A percentile compares a stretch with the other conserved stretches of the same genome.
Conservation (phyloP, 2,329 filamentous ascomycete species). For the Fusarium odoratissimum region DNA sequence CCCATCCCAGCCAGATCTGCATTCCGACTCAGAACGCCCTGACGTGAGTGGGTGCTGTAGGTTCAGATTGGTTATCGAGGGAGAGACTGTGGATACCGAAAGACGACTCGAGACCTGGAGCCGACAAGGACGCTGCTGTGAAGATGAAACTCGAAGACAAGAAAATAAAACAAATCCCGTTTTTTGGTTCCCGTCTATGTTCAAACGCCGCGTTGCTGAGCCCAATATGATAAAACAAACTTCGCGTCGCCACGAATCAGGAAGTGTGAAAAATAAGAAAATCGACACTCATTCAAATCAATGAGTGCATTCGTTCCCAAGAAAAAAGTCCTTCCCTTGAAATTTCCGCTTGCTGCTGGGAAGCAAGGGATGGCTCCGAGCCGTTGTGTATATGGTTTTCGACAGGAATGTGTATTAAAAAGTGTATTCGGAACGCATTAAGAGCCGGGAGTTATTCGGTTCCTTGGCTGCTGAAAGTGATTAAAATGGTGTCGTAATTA, state of each 20-base stretch:
- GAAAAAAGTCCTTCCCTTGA: conserved; percentile 35
- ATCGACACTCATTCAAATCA: conserved; percentile 21
- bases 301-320: conserved; percentile 30
- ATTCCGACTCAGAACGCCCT: conserved; percentile 45
- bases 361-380: conserved; percentile 54
- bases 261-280: conserved; percentile 12
- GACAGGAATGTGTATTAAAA: conserved; percentile 52
- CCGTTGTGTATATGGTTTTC: conserved; percentile 51
- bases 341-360: conserved; percentile 51
- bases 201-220: conserved; percentile 49
- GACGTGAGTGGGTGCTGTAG: conserved; percentile 30
- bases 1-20: conserved; percentile 45
- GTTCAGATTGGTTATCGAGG: conserved; percentile 16
- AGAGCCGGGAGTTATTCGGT: conserved; percentile 33
- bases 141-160: conserved; percentile 13
- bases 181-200: conserved; percentile 47
- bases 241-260: conserved; percentile 23
- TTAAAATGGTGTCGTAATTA: conserved; percentile 43
- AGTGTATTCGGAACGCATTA: conserved; percentile 49
- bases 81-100: conserved; percentile 14
- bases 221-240: conserved; percentile 25
- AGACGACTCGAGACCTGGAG: background rate
- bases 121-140: conserved; percentile 17
- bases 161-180: conserved; percentile 37
- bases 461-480: conserved; percentile 35